Percentiles rank a stretch among this genome's conserved stretches.
These are phyloP conservation scores for Penicillium psychrosexuale DNA, from an alignment of 2,329 filamentous ascomycete species.

Conservation along the genomic window DNA sequence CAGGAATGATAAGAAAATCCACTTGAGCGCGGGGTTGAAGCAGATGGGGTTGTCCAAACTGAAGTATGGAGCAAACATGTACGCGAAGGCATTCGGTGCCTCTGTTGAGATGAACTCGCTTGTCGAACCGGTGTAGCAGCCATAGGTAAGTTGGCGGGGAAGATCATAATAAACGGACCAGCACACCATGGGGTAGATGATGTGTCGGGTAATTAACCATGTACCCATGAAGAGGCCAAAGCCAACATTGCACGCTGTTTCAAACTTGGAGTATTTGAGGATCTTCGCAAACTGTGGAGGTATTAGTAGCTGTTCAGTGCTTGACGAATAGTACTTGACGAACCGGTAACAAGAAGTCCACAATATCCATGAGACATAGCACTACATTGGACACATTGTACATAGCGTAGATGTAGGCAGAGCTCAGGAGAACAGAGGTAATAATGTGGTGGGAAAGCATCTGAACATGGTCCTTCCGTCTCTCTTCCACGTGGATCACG, in stretches of 20 bases:
- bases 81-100: conserved; percentile 49
- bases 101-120: conserved; percentile 34
- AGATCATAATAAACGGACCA: conserved; percentile 73
- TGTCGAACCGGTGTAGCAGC: conserved; percentile 64
- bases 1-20: conserved; percentile 72
- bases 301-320: conserved; percentile 2
- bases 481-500: conserved; percentile 90
- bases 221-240: conserved; percentile 83
- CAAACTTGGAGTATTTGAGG: conserved; percentile 81
- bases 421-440: conserved; percentile 74
- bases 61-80: conserved; percentile 71
- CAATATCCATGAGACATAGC: conserved; percentile 87
- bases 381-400: conserved; percentile 86
- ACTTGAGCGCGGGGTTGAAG: conserved; percentile 71
- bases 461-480: conserved; percentile 90
- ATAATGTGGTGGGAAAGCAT: conserved; percentile 96
- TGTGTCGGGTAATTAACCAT: conserved; percentile 81
- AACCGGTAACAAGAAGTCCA: conserved; percentile 84
- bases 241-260: conserved; percentile 71
- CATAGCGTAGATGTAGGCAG: conserved; percentile 82
- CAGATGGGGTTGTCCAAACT: conserved; percentile 72
- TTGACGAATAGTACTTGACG: conserved; percentile 29
- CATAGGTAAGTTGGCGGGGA: conserved; percentile 61
- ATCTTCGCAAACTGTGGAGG: conserved; percentile 73
- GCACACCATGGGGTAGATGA: conserved; percentile 74